Evolutionary conservation across 306 rosid genomes (phyloP).

Genomic region (Potentilla sterilis): DNA sequence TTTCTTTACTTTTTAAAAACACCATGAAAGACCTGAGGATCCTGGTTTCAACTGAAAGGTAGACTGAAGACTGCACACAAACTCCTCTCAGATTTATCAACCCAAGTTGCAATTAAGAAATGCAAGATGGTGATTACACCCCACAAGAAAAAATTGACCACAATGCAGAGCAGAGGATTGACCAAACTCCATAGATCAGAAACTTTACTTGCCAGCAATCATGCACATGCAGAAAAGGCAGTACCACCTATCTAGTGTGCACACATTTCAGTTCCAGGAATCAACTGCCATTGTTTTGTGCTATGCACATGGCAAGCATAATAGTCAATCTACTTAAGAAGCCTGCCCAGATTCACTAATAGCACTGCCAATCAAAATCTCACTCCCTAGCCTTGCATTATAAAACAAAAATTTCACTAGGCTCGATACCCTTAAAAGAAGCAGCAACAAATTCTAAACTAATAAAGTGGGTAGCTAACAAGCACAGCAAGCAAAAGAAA

Average conservation of each 20-base stretch:
- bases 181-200: not conserved
- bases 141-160: not conserved
- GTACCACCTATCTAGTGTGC: not conserved
- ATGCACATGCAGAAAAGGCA: conserved; percentile 15
- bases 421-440: not conserved
- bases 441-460: not conserved
- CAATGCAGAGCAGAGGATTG: not conserved
- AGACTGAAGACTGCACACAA: not conserved
- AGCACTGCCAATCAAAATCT: conserved; percentile 12
- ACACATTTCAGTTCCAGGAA: conserved; percentile 1
- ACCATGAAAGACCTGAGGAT: not conserved
- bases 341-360: not conserved
- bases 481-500: conserved; percentile 16
- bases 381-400: conserved; percentile 19
- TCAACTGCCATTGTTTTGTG: conserved; percentile 7
- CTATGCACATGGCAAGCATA: conserved; percentile 37
- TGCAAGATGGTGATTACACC: not conserved
- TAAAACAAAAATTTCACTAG: not conserved
- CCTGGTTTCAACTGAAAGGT: not conserved
- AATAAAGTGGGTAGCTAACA: not conserved
- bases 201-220: not conserved
- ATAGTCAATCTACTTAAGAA: conserved; percentile 4
- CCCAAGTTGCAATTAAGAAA: not conserved
- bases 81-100: not conserved
- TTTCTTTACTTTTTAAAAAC: not conserved